phyloP scores from a whole-genome alignment of 1,139 yeast species.

The Sugiyamaella japonica region DNA sequence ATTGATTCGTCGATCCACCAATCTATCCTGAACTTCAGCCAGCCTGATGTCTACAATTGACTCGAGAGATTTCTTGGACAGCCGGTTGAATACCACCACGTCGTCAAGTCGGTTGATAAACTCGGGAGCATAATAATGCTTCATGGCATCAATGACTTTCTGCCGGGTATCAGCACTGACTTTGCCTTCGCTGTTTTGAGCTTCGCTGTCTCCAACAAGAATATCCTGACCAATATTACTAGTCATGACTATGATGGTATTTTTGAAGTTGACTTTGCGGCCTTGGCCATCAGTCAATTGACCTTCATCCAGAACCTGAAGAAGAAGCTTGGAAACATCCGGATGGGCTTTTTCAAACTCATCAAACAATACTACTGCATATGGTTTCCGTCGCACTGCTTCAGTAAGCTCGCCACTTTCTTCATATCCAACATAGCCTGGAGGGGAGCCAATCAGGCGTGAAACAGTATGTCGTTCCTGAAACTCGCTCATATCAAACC shows the following conservation, averaged over 20 bases:
- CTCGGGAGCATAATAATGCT: constrained; percentile 82
- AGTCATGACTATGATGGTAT: constrained; percentile 95
- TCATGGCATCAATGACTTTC: constrained; percentile 66
- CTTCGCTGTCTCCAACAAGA: constrained; percentile 63
- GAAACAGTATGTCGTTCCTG: constrained; percentile 92
- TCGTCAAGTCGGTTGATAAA: constrained; percentile 93
- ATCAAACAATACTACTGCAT: constrained; percentile 87
- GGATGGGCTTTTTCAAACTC: constrained; percentile 97
- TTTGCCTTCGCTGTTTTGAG: constrained; percentile 47
- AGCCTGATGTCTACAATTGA: constrained; percentile 83
- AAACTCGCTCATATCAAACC: constrained; percentile 97
- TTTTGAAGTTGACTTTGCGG: constrained; percentile 87
- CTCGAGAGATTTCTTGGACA: constrained; percentile 69
- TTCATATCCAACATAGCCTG: constrained; percentile 96
- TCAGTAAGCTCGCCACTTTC: constrained; percentile 92
- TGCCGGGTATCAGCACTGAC: constrained; percentile 52
- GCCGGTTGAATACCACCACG: constrained; percentile 81
- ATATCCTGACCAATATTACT: constrained; percentile 95
- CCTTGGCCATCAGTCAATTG: constrained; percentile 93
- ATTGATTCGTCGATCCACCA: constrained; percentile 74
- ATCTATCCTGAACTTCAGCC: constrained; percentile 72
- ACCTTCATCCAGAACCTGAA: constrained; percentile 96
- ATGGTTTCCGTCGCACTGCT: constrained; percentile 92
- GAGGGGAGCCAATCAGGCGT: constrained; percentile 94
- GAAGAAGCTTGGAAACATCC: constrained; percentile 80